These are phyloP conservation scores for Syncephalastrum monosporum DNA, from an alignment of 371 early-diverging fungal genomes.

Conservation along the genomic window DNA sequence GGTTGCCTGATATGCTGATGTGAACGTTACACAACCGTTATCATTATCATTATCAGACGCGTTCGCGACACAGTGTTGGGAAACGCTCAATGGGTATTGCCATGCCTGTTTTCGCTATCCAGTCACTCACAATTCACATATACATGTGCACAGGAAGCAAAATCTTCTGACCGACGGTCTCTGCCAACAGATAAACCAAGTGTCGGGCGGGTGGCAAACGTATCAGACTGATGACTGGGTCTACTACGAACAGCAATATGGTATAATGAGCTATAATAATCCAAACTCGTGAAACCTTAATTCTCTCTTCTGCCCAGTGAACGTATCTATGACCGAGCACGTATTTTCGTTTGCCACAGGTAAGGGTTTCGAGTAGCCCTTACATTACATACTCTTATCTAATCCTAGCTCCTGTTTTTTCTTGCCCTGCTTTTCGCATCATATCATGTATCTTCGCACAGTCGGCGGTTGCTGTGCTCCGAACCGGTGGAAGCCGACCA, in stretches of 20 bases:
- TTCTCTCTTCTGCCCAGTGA: constrained; percentile 19
- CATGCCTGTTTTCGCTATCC: too few species aligned
- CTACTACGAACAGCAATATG: constrained; percentile 44
- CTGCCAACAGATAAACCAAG: constrained; percentile 24
- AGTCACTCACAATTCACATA: not conserved
- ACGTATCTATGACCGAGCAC: constrained; percentile 28
- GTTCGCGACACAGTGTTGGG: constrained; percentile 24
- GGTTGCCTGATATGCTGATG: constrained; percentile 1
- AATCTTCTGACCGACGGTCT: constrained; percentile 40
- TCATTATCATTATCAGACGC: constrained; percentile 4
- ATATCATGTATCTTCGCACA: constrained; percentile 1
- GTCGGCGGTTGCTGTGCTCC: constrained; percentile 52
- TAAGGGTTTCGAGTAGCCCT: constrained; percentile 3
- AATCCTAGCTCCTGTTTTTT: too few species aligned
- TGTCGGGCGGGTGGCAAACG: constrained; percentile 33
- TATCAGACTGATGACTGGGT: constrained; percentile 39
- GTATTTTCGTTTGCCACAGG: constrained; percentile 31
- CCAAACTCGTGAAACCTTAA: not conserved
- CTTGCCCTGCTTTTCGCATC: not conserved
- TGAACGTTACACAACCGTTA: not conserved
- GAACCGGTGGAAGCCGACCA: constrained; percentile 32
- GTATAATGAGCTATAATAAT: constrained; percentile 11
- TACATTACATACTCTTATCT: too few species aligned
- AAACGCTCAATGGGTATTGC: constrained; percentile 18
- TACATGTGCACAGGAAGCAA: constrained; percentile 24